phyloP scores from a whole-genome alignment of 1,139 yeast genomes.

The Saccharomycopsis hybrid region DNA sequence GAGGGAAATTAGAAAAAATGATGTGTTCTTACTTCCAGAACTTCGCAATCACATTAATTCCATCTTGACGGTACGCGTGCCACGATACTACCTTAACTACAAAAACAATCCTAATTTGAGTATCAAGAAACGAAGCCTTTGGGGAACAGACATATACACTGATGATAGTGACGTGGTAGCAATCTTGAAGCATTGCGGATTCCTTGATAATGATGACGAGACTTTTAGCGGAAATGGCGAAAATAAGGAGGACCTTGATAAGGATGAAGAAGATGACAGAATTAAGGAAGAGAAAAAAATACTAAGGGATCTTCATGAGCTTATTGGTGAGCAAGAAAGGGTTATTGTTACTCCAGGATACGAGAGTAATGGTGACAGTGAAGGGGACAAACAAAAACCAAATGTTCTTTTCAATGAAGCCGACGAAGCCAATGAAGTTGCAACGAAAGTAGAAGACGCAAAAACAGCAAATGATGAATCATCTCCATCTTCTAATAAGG shows the following conservation, averaged over 20 bases:
- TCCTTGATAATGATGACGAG: slow-evolving; percentile 42
- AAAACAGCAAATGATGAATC: background rate
- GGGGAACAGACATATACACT: slow-evolving; percentile 93
- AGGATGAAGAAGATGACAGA: slow-evolving; percentile 69
- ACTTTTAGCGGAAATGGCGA: slow-evolving; percentile 24
- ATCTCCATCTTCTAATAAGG: background rate
- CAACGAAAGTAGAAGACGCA: background rate
- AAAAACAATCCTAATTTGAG: slow-evolving; percentile 31
- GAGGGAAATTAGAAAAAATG: background rate
- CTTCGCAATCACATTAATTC: slow-evolving; percentile 50
- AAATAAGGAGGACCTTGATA: slow-evolving; percentile 48
- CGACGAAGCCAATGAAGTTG: background rate
- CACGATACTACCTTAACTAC: slow-evolving; percentile 34
- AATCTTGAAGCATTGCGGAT: slow-evolving; percentile 69
- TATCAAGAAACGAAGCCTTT: slow-evolving; percentile 48
- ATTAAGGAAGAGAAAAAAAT: slow-evolving; percentile 3
- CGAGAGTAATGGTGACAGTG: too few relatives aligned
- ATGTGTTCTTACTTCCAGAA: slow-evolving; percentile 36
- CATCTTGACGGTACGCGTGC: slow-evolving; percentile 58
- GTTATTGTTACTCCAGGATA: slow-evolving; percentile 9
- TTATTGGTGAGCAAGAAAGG: background rate
- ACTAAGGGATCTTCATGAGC: background rate
- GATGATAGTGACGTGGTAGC: slow-evolving; percentile 86
- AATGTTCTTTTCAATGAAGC: slow-evolving; percentile 1
- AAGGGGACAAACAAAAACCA: background rate